These are phyloP conservation scores for Phytophthora agathidicida DNA, from an alignment of 352 stramenopile species.

Conservation along the genomic window DNA sequence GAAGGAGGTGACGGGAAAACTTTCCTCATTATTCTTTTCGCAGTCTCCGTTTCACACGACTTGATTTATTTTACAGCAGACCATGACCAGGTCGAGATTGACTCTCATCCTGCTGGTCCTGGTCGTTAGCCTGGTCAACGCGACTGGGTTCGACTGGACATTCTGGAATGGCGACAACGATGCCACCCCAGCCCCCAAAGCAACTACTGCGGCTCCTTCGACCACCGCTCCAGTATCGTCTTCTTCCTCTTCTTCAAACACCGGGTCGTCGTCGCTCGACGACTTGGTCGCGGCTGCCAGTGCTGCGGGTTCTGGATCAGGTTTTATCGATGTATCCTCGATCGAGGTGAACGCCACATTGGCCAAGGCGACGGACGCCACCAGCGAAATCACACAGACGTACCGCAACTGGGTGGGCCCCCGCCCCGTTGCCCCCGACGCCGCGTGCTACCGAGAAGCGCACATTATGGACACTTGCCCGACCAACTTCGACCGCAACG, in stretches of 20 bases:
- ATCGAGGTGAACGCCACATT: neutral
- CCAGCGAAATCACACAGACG: slow-evolving; percentile 14
- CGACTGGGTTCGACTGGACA: slow-evolving; percentile 13
- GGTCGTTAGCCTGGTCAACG: slow-evolving; percentile 8
- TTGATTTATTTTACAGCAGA: neutral
- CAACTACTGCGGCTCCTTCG: neutral
- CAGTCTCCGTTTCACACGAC: neutral
- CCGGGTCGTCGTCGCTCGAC: neutral
- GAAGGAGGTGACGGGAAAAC: neutral
- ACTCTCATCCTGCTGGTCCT: slow-evolving; percentile 10
- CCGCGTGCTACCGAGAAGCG: slow-evolving; percentile 46
- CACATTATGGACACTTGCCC: slow-evolving; percentile 38
- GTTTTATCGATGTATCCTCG: slow-evolving; percentile 3
- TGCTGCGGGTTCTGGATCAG: slow-evolving; percentile 5
- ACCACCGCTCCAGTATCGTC: neutral
- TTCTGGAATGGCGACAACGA: slow-evolving; percentile 19
- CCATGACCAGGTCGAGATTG: slow-evolving; percentile 6
- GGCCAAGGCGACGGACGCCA: slow-evolving; percentile 3
- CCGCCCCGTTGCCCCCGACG: slow-evolving; percentile 17
- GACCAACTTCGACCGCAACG: slow-evolving; percentile 38
- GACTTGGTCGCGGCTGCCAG: neutral
- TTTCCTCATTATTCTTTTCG: slow-evolving; percentile 15
- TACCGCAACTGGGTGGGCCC: slow-evolving; percentile 43
- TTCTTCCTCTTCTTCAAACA: neutral
- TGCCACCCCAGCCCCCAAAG: neutral